Evolutionary conservation across 805 yeast species (phyloP), one percentile per base, ranked within the genome.

Genomic region (Metschnikowia drakensbergensis): DNA sequence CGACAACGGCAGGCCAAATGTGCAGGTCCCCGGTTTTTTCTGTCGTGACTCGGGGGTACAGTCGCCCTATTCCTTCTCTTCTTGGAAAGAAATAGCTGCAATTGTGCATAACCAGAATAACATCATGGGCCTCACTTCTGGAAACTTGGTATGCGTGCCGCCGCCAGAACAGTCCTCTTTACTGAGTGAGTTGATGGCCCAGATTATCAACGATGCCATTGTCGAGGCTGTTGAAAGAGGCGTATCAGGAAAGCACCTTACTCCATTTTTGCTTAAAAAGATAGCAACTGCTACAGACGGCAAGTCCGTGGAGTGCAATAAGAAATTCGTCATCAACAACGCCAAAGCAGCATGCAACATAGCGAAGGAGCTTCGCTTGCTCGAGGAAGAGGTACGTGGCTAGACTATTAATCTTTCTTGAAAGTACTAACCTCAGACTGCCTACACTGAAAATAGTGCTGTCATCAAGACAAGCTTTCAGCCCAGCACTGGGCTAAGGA

Each of bases 131-230:
- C 66, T 88, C 50, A 59, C 70, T 0, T 77, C 84, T n/a, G 96
- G 96, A 0, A 80, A 74, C 50, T 75, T 90, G 8, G 81, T 89
- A 56, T 89, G 96, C 61, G 75, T 87, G 8, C 96, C 96, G 0
- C 91, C 96, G 0, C 95, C 96, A 0, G 63, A 58, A 6, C 77
- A 77, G 3, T 64, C 75, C 34, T 88, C 95, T 0, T 64, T 89
- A 48, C 75, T 78, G 29, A 70, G 79, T 3, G 68, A 59, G 0
- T 68, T 76, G 42, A 85, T 89, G 26, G 72, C 72, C 49, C 60
- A 51, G 1, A 75, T 86, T 17, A 87, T 89, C 46, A 75, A 73
- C 3, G 67, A 69, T 6, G 89, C 96, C 0, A 74, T 77, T 40
- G 49, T 47, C 2, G 82, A 79, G 47, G 95, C 96, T 1, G 68